These are phyloP conservation scores for Picochlorum sp. DNA, from an alignment of 139 green algal species.

Conservation along the genomic window DNA sequence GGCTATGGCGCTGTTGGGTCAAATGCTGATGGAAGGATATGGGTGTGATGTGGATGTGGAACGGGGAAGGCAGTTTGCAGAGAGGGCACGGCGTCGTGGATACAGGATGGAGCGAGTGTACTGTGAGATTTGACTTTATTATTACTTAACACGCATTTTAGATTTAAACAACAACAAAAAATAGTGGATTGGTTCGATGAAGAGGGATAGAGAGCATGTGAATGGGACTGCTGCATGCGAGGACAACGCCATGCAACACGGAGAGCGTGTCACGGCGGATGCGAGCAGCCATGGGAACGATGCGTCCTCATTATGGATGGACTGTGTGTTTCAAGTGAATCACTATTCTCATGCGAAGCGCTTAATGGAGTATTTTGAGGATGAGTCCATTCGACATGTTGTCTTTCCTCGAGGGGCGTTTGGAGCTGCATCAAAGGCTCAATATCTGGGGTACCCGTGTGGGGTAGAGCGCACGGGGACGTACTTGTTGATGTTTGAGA, in stretches of 20 bases:
- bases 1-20: slow-evolving; percentile 57
- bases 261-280: neutral
- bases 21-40: slow-evolving; percentile 74
- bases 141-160: too few species aligned
- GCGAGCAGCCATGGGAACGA: neutral
- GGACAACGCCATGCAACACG: neutral
- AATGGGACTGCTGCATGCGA: neutral
- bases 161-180: too few species aligned
- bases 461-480: neutral
- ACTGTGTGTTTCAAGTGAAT: slow-evolving; percentile 5
- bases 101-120: slow-evolving; percentile 72
- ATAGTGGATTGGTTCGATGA: too few species aligned
- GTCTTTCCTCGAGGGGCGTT: slow-evolving; percentile 6
- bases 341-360: neutral
- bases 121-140: slow-evolving; percentile 27
- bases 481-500: slow-evolving; percentile 4
- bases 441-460: neutral
- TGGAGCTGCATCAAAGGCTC: neutral
- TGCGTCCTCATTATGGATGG: neutral
- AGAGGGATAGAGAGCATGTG: neutral
- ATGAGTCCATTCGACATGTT: neutral
- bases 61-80: slow-evolving; percentile 47
- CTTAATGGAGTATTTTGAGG: slow-evolving; percentile 10
- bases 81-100: slow-evolving; percentile 47
- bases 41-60: slow-evolving; percentile 47